phyloP scores from a whole-genome alignment of 768 basidiomycete genomes.

The Suillus fuscotomentosus region DNA sequence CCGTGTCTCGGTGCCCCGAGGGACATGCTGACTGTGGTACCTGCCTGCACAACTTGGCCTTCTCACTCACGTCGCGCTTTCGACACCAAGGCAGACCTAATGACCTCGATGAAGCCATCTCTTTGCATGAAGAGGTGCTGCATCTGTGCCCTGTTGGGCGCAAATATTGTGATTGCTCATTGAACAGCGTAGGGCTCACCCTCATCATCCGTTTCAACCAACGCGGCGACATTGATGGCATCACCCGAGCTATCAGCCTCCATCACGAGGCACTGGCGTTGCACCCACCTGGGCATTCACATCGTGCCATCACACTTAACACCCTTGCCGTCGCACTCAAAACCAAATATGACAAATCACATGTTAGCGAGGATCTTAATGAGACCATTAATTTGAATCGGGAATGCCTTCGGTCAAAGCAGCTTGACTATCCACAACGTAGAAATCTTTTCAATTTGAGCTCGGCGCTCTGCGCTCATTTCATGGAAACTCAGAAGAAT shows the following conservation, averaged over 20 bases:
- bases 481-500: too few relatives aligned
- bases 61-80: not conserved
- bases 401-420: not conserved
- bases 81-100: not conserved
- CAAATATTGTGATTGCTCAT: not conserved
- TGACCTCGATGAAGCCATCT: not conserved
- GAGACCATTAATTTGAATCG: not conserved
- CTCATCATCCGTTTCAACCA: not conserved
- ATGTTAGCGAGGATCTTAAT: not conserved
- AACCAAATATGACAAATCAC: not conserved
- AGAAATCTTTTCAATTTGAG: too few relatives aligned
- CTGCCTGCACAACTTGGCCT: too few relatives aligned
- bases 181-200: not conserved
- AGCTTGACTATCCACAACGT: not conserved
- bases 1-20: too few relatives aligned
- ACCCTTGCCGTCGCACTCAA: not conserved
- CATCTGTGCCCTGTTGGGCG: not conserved
- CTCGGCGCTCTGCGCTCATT: too few relatives aligned
- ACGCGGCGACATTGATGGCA: not conserved
- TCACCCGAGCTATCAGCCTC: not conserved
- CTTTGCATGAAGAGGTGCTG: not conserved
- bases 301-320: not conserved
- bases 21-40: too few relatives aligned
- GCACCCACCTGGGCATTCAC: not conserved
- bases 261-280: not conserved